These are phyloP conservation scores for Vitis hybrid DNA, from an alignment of 177 flowering plant genomes.

Conservation along the genomic window DNA sequence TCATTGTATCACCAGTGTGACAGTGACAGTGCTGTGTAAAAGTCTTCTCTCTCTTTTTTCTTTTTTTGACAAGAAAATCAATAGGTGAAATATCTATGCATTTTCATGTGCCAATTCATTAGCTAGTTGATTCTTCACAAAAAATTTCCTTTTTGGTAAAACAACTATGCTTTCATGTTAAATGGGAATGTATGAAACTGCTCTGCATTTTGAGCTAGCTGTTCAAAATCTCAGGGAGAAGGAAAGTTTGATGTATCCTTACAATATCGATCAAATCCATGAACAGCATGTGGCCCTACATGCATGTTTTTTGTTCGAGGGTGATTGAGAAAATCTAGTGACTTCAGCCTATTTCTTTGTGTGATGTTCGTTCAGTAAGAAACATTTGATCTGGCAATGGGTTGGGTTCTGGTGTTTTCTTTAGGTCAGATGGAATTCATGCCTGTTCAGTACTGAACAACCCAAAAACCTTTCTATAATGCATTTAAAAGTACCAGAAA, in stretches of 20 bases:
- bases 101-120: too few species aligned
- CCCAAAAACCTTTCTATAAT: background rate
- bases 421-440: background rate
- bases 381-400: background rate
- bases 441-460: background rate
- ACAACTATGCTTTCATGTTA: too few species aligned
- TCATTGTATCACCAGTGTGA: too few species aligned
- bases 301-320: background rate
- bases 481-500: background rate
- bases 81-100: too few species aligned
- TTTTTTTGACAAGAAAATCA: too few species aligned
- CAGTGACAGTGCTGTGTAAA: too few species aligned
- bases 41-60: too few species aligned
- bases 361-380: background rate
- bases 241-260: background rate
- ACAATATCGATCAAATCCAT: background rate
- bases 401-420: background rate
- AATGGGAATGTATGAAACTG: too few species aligned
- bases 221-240: too few species aligned
- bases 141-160: too few species aligned
- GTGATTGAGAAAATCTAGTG: background rate
- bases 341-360: background rate
- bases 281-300: background rate
- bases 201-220: too few species aligned
- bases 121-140: too few species aligned